Conservation (phyloP, 164 flowering plant species). For the Cinnamomum micranthum region DNA sequence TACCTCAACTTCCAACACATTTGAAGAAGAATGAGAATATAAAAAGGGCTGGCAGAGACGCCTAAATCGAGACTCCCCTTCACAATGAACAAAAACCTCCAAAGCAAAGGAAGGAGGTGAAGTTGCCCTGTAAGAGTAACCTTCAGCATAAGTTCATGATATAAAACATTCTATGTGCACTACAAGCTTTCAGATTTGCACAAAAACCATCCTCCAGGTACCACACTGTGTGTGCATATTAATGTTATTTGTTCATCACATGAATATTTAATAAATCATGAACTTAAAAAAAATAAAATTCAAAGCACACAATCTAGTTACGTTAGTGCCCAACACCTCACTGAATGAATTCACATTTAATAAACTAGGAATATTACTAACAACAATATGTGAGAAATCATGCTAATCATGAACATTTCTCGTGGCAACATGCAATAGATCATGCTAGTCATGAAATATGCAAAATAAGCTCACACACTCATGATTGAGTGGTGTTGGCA, state of each 20-base stretch:
- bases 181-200: neutral
- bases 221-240: too few species aligned
- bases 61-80: conserved; percentile 90
- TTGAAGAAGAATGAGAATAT: conserved; percentile 93
- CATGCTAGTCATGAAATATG: too few species aligned
- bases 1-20: conserved; percentile 96
- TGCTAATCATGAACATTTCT: neutral
- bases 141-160: conserved; percentile 6
- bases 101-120: conserved; percentile 98
- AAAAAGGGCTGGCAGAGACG: conserved; percentile 91
- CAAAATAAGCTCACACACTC: too few species aligned
- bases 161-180: neutral
- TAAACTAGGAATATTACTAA: neutral
- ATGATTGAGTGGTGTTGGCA: too few species aligned
- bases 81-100: conserved; percentile 95
- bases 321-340: too few species aligned
- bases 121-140: conserved; percentile 54
- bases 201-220: too few species aligned
- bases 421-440: too few species aligned
- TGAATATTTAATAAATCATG: too few species aligned
- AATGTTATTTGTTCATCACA: too few species aligned
- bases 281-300: too few species aligned
- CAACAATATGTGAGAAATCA: neutral
- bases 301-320: too few species aligned
- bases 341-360: too few species aligned